Evolutionary conservation across 371 early-diverging fungal species (phyloP).

Genomic region (Coemansia sp.): DNA sequence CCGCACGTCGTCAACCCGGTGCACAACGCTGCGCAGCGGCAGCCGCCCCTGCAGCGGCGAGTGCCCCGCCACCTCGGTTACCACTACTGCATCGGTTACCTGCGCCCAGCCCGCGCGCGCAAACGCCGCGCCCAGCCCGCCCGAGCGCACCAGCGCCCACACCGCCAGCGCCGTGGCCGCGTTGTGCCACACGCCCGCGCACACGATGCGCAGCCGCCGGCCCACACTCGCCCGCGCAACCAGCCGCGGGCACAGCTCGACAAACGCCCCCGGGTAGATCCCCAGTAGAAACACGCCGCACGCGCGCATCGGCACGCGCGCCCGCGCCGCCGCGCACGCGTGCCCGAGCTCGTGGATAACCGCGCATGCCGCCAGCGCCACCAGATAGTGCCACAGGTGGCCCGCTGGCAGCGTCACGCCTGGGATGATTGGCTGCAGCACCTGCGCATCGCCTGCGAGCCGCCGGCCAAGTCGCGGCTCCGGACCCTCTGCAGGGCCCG

Average conservation of each 20-base stretch:
- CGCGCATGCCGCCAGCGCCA: slow-evolving; percentile 66
- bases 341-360: slow-evolving; percentile 80
- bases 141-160: slow-evolving; percentile 54
- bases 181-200: slow-evolving; percentile 88
- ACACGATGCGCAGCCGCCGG: slow-evolving; percentile 65
- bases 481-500: neutral
- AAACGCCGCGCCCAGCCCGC: slow-evolving; percentile 56
- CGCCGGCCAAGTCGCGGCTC: neutral
- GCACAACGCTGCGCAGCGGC: slow-evolving; percentile 24
- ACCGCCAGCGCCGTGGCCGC: slow-evolving; percentile 57
- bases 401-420: slow-evolving; percentile 78
- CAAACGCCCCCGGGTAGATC: slow-evolving; percentile 85
- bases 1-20: slow-evolving; percentile 29
- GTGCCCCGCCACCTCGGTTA: slow-evolving; percentile 10
- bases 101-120: slow-evolving; percentile 19
- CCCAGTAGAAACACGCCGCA: slow-evolving; percentile 73
- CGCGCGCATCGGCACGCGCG: slow-evolving; percentile 62
- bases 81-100: slow-evolving; percentile 16
- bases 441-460: neutral
- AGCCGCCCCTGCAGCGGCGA: slow-evolving; percentile 31
- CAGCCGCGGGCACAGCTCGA: slow-evolving; percentile 60
- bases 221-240: slow-evolving; percentile 52
- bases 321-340: slow-evolving; percentile 71
- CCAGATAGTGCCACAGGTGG: slow-evolving; percentile 68
- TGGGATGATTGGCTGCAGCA: slow-evolving; percentile 58